phyloP scores from a whole-genome alignment of 108 stramenopile genomes.

The Chaetoceros tenuissimus region DNA sequence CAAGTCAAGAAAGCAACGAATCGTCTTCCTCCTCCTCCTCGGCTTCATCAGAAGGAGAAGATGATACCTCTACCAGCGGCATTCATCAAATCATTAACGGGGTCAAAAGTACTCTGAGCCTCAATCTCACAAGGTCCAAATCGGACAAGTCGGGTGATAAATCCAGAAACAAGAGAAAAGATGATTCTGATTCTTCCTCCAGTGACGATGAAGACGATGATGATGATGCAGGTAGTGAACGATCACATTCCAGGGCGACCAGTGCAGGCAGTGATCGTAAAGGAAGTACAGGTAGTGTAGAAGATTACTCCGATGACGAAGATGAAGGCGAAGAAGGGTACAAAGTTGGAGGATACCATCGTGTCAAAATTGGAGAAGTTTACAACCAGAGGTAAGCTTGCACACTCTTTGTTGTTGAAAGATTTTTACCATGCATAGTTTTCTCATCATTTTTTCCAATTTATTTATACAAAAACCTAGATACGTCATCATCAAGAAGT shows the following conservation, averaged over 20 bases:
- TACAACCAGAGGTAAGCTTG: constrained; percentile 80
- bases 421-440: too few species aligned
- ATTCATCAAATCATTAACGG: neutral
- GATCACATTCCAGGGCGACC: too few species aligned
- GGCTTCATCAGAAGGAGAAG: too few species aligned
- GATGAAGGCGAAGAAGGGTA: constrained; percentile 89
- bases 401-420: constrained; percentile 8
- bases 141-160: neutral
- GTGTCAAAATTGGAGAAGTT: constrained; percentile 89
- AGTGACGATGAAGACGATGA: constrained; percentile 6
- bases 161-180: neutral
- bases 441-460: neutral
- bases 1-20: too few species aligned
- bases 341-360: constrained; percentile 92
- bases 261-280: constrained; percentile 35
- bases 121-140: neutral
- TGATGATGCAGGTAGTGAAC: neutral
- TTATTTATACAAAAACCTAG: constrained; percentile 20
- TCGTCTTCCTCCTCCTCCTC: neutral
- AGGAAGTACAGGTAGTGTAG: constrained; percentile 73
- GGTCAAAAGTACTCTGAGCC: neutral
- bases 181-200: neutral
- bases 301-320: constrained; percentile 93
- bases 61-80: neutral
- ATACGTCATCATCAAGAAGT: constrained; percentile 93